Conservation (phyloP, 805 yeast genomes). For the Kazachstania psychrophila region DNA sequence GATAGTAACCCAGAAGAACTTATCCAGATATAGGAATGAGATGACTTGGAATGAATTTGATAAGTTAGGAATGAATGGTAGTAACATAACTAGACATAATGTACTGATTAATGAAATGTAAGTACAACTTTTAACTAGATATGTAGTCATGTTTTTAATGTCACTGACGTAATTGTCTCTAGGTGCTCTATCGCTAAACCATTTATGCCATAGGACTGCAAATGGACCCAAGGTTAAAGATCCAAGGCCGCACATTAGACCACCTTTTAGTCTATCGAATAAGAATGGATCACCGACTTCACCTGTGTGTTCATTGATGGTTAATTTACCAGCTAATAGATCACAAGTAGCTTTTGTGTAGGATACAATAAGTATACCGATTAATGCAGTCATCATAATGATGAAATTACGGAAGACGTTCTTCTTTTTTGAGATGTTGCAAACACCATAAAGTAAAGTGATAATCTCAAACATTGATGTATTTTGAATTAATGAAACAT, state of each 20-base stretch:
- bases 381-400: slow-evolving; percentile 22
- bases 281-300: slow-evolving; percentile 30
- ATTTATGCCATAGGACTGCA: slow-evolving; percentile 24
- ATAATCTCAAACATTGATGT: slow-evolving; percentile 28
- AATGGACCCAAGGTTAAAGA: slow-evolving; percentile 29
- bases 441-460: slow-evolving; percentile 25
- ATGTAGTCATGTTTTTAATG: background rate
- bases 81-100: slow-evolving; percentile 14
- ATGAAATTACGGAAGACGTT: slow-evolving; percentile 21
- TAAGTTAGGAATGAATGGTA: slow-evolving; percentile 18
- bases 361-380: slow-evolving; percentile 25
- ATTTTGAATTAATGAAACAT: slow-evolving; percentile 26
- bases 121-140: slow-evolving; percentile 3
- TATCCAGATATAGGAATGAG: slow-evolving; percentile 10
- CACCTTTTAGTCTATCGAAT: slow-evolving; percentile 29
- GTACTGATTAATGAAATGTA: slow-evolving; percentile 20
- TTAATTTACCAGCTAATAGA: slow-evolving; percentile 25
- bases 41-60: slow-evolving; percentile 5
- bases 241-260: slow-evolving; percentile 28
- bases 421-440: slow-evolving; percentile 20
- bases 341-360: slow-evolving; percentile 30
- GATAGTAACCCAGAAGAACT: slow-evolving; percentile 13
- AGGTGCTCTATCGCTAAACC: slow-evolving; percentile 17
- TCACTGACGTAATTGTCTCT: slow-evolving; percentile 5
- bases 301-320: slow-evolving; percentile 28